Evolutionary conservation across 768 basidiomycete species (phyloP).

Genomic region (Lactifluus hygrophoroides): DNA sequence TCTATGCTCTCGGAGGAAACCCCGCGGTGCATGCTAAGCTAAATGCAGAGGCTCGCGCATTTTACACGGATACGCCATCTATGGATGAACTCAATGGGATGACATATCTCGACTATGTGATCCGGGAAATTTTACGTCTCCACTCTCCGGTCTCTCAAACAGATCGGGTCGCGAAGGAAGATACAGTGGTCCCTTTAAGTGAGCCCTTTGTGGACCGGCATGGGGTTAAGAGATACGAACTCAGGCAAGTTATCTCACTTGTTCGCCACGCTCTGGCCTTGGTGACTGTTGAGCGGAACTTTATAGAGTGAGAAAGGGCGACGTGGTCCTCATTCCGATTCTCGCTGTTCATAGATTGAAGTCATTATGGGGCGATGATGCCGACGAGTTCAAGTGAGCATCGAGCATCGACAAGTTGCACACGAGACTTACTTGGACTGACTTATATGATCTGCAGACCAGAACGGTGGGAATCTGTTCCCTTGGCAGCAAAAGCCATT

Average conservation of each 20-base stretch:
- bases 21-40: conserved; percentile 46
- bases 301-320: conserved; percentile 12
- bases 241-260: conserved; percentile 10
- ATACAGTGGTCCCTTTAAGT: conserved; percentile 16
- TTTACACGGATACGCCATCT: conserved; percentile 47
- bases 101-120: conserved; percentile 47
- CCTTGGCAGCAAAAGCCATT: conserved; percentile 2
- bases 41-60: conserved; percentile 44
- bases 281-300: neutral
- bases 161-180: conserved; percentile 10
- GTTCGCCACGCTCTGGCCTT: neutral
- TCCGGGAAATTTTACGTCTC: conserved; percentile 14
- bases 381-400: conserved; percentile 23
- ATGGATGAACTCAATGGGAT: conserved; percentile 64
- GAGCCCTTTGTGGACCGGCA: conserved; percentile 19
- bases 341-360: conserved; percentile 10
- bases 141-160: conserved; percentile 16
- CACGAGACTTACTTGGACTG: neutral
- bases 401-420: neutral
- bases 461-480: conserved; percentile 20
- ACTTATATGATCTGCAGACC: conserved; percentile 5
- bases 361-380: conserved; percentile 20
- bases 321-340: conserved; percentile 12
- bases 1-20: conserved; percentile 45
- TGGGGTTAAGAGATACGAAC: conserved; percentile 12